These are phyloP conservation scores for Gracilaria vermiculophylla DNA, from an alignment of 23 red algal species.

Conservation along the genomic window DNA sequence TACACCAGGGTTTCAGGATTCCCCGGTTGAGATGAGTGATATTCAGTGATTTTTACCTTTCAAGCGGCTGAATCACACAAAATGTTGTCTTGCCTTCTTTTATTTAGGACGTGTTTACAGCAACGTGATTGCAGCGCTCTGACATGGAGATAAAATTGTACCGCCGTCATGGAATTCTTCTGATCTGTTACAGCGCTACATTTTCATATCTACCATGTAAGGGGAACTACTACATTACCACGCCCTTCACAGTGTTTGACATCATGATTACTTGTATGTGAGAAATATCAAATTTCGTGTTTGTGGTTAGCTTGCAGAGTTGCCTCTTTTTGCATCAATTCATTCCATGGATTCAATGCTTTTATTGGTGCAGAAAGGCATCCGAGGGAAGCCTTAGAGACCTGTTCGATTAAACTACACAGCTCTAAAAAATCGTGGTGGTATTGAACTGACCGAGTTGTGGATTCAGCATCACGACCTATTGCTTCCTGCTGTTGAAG, in stretches of 20 bases:
- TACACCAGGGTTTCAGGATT: conserved; percentile 35
- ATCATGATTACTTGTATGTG: neutral
- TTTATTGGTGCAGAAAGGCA: neutral
- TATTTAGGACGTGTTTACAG: no score
- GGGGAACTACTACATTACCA: neutral
- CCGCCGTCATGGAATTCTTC: no score
- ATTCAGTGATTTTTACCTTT: conserved; percentile 15
- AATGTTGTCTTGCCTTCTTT: neutral
- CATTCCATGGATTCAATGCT: neutral
- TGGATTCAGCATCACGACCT: neutral
- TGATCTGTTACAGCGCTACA: neutral
- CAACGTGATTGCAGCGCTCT: no score
- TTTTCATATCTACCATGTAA: neutral
- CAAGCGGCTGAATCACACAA: neutral
- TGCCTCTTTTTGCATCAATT: neutral
- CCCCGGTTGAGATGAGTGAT: conserved; percentile 50
- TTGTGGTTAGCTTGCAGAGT: neutral
- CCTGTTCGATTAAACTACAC: no score
- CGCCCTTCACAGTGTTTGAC: neutral
- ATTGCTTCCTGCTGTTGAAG: neutral
- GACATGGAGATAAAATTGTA: no score
- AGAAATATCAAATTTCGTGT: neutral
- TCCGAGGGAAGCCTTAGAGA: no score
- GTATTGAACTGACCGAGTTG: neutral
- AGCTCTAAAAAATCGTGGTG: neutral